phyloP scores from a whole-genome alignment of 345 rosid species.

The Combretum micranthum region DNA sequence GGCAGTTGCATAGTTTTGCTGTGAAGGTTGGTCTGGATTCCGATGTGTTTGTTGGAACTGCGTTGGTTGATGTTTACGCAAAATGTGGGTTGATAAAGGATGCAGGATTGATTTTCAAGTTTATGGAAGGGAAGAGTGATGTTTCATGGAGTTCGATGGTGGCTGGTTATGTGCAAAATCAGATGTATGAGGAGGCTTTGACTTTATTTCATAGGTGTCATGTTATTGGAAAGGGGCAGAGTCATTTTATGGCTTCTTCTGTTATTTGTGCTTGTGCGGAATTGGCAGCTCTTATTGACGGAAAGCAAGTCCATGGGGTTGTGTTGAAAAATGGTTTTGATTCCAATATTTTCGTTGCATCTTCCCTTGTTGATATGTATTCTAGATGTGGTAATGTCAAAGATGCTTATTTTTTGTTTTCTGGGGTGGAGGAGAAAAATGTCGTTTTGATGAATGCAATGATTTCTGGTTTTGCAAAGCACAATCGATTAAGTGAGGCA shows the following conservation, averaged over 20 bases:
- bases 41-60: constrained; percentile 58
- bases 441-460: constrained; percentile 68
- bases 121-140: constrained; percentile 50
- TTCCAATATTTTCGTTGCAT: constrained; percentile 46
- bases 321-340: constrained; percentile 51
- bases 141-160: constrained; percentile 92
- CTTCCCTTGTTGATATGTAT: constrained; percentile 75
- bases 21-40: constrained; percentile 40
- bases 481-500: constrained; percentile 47
- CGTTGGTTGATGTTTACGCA: constrained; percentile 75
- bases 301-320: constrained; percentile 65
- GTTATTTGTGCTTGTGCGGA: constrained; percentile 68
- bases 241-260: constrained; percentile 60
- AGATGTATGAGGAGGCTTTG: constrained; percentile 64
- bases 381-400: constrained; percentile 64
- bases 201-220: constrained; percentile 35
- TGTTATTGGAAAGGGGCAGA: constrained; percentile 31
- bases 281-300: constrained; percentile 59
- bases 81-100: constrained; percentile 52
- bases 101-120: constrained; percentile 45
- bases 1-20: constrained; percentile 57
- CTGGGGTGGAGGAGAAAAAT: constrained; percentile 37
- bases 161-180: constrained; percentile 65
- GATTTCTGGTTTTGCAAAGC: constrained; percentile 72
- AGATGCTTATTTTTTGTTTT: constrained; percentile 56